Percentiles rank a stretch among this genome's conserved stretches.
phyloP scores from a whole-genome alignment of 805 yeast genomes.

The Spathaspora arborariae region DNA sequence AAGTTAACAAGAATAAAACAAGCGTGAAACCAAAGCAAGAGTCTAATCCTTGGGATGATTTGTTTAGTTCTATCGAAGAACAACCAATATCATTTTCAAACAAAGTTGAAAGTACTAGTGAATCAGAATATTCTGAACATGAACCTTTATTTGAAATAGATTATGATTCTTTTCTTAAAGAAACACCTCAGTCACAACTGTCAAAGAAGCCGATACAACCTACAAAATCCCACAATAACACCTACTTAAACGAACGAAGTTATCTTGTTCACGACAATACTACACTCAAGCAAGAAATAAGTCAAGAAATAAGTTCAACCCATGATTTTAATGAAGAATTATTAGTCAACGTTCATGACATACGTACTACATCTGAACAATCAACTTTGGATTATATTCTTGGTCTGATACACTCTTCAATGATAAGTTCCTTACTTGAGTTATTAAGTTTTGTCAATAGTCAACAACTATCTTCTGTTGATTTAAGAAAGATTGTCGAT shows the following conservation, averaged over 20 bases:
- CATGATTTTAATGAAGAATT: constrained; percentile 6
- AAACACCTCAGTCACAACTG: background rate
- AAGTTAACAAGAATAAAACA: background rate
- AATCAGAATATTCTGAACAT: background rate
- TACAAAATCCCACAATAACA: background rate
- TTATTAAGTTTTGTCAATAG: background rate
- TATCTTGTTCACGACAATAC: background rate
- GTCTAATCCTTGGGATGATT: constrained; percentile 12
- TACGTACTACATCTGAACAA: constrained; percentile 10
- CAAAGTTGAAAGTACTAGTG: background rate
- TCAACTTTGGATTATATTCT: constrained; percentile 9
- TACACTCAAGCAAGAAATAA: background rate
- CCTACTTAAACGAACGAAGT: background rate
- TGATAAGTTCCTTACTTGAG: constrained; percentile 1
- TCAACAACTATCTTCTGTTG: too few relatives aligned
- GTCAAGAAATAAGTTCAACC: constrained; percentile 1
- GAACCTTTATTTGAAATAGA: background rate
- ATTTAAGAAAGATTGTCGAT: background rate
- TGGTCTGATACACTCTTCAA: background rate
- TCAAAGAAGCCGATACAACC: background rate
- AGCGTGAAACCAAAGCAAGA: background rate
- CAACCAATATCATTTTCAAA: background rate
- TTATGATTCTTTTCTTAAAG: background rate
- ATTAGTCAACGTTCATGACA: constrained; percentile 14
- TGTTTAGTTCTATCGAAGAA: constrained; percentile 14